These are phyloP conservation scores for Arthrinium puccinioides DNA, from an alignment of 2,329 filamentous ascomycete genomes.

Conservation along the genomic window DNA sequence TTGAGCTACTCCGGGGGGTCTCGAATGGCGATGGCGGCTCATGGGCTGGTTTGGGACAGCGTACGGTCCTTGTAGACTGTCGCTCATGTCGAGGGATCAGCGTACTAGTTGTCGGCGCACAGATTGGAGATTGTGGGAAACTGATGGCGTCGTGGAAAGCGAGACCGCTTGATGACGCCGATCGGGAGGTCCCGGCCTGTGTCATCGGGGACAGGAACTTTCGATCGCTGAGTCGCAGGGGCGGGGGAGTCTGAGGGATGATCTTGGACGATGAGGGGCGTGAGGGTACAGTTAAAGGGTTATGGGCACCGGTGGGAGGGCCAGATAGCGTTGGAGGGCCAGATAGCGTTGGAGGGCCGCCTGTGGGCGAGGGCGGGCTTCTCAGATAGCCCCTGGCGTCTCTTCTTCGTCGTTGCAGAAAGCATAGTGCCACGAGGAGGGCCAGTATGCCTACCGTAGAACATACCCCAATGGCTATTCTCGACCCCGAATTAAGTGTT, in stretches of 20 bases:
- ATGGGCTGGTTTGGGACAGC: too few species aligned
- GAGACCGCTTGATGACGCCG: too few species aligned
- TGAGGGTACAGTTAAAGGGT: conserved; percentile 33
- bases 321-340: conserved; percentile 14
- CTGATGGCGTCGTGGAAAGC: too few species aligned
- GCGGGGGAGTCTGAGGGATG: conserved; percentile 34
- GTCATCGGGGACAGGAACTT: conserved; percentile 24
- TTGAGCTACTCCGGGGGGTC: conserved; percentile 7
- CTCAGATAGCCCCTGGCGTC: conserved; percentile 12
- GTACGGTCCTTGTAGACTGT: conserved; percentile 10
- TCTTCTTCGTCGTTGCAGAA: conserved; percentile 24
- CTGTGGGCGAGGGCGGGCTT: conserved; percentile 9
- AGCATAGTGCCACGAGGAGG: conserved; percentile 27
- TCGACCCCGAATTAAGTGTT: conserved; percentile 30
- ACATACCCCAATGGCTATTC: conserved; percentile 37
- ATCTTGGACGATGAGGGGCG: conserved; percentile 19
- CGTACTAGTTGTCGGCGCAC: conserved; percentile 27
- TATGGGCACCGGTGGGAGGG: conserved; percentile 26
- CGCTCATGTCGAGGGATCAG: conserved; percentile 25
- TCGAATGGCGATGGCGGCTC: not conserved
- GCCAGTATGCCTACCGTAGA: conserved; percentile 30
- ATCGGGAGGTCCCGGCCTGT: not conserved
- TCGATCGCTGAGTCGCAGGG: conserved; percentile 36
- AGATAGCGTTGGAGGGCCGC: conserved; percentile 15
- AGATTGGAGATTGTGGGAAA: conserved; percentile 23